Conservation (phyloP, 129 eudicot species). For the Smallanthus sonchifolius region DNA sequence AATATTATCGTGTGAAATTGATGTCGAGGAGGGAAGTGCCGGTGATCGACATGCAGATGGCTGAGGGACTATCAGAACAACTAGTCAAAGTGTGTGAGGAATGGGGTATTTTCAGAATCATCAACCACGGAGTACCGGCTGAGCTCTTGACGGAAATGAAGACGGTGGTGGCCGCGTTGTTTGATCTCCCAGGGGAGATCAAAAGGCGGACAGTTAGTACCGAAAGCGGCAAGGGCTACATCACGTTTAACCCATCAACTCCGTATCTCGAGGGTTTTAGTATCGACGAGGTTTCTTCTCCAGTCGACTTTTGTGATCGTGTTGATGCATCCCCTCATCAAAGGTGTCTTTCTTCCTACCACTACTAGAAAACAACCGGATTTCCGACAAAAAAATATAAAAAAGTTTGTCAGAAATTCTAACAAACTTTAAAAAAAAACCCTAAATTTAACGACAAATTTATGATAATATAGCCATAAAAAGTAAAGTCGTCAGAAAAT, state of each 20-base stretch:
- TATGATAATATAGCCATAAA: too few species aligned
- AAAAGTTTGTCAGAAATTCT: too few species aligned
- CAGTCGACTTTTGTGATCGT: conserved; percentile 31
- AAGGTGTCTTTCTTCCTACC: conserved; percentile 25
- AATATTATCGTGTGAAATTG: neutral
- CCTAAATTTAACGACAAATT: too few species aligned
- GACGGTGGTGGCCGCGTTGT: conserved; percentile 21
- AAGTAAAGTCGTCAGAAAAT: too few species aligned
- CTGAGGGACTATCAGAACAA: conserved; percentile 16
- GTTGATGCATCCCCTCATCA: conserved; percentile 36
- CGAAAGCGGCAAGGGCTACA: conserved; percentile 45
- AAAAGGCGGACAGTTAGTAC: conserved; percentile 28
- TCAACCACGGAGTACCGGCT: conserved; percentile 39
- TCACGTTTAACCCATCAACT: conserved; percentile 24
- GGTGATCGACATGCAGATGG: conserved; percentile 40
- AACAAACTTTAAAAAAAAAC: too few species aligned
- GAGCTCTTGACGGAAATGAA: conserved; percentile 54
- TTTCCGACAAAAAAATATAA: too few species aligned
- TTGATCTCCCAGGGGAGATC: conserved; percentile 46
- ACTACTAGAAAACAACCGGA: too few species aligned
- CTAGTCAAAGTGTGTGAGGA: conserved; percentile 36
- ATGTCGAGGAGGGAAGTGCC: conserved; percentile 24
- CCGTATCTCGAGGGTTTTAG: conserved; percentile 48
- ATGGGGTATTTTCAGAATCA: conserved; percentile 53
- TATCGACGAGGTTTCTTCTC: conserved; percentile 30